Evolutionary conservation across 163 green algal species (phyloP).

Genomic region (Chlamydomonas reinhardtii): DNA sequence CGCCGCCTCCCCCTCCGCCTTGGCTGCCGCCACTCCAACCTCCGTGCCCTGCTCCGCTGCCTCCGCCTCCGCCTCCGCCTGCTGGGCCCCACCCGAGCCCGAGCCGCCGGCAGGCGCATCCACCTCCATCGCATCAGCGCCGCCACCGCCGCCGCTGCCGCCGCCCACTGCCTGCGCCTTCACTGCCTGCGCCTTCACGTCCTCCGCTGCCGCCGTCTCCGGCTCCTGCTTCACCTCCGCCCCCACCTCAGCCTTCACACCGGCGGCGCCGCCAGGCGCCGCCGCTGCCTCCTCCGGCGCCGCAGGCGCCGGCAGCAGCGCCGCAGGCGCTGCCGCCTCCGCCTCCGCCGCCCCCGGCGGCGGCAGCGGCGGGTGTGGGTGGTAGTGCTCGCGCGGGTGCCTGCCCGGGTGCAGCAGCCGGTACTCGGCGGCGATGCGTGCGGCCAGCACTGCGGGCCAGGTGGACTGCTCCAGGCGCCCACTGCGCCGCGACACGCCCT

Average conservation of each 20-base stretch:
- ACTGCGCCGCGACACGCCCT: slow-evolving; percentile 29
- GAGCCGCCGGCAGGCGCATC: background rate
- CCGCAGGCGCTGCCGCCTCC: background rate
- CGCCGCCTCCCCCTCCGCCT: background rate
- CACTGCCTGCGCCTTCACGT: background rate
- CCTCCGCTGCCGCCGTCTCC: background rate
- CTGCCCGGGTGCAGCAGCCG: slow-evolving; percentile 8
- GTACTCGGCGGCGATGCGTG: slow-evolving; percentile 40
- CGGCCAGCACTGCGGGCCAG: slow-evolving; percentile 22
- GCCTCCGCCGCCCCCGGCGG: background rate
- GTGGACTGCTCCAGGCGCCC: background rate
- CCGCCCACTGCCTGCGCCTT: background rate
- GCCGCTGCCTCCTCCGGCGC: background rate
- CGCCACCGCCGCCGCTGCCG: background rate
- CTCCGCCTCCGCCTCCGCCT: background rate
- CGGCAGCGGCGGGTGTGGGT: background rate
- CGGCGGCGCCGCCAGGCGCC: background rate
- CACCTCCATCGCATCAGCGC: background rate
- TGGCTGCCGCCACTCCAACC: background rate
- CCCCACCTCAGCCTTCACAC: background rate
- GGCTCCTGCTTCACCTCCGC: background rate
- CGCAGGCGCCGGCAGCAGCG: background rate
- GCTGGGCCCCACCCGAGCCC: too few relatives aligned
- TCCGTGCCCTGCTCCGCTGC: background rate
- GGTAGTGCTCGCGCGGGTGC: slow-evolving; percentile 19